These are phyloP conservation scores for Ogataea methanolica DNA, from an alignment of 805 yeast species.

Conservation along the genomic window DNA sequence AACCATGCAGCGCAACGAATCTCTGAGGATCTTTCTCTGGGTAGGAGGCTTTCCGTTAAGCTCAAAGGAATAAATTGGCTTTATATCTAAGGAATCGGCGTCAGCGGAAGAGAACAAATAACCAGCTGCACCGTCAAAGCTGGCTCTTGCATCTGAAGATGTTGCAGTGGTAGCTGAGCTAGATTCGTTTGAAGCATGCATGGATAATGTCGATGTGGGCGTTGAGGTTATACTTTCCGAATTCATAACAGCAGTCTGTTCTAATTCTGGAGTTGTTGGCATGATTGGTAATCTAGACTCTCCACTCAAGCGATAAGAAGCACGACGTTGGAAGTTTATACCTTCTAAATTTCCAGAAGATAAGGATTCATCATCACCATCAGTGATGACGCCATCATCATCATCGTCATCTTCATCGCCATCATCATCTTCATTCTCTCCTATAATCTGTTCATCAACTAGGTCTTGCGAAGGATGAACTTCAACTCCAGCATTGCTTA, in stretches of 20 bases:
- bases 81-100: neutral
- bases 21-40: constrained; percentile 25
- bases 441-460: neutral
- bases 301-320: neutral
- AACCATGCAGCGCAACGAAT: constrained; percentile 32
- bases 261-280: too few species aligned
- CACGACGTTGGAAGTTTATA: neutral
- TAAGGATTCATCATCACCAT: neutral
- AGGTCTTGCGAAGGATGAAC: neutral
- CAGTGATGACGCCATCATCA: constrained; percentile 3
- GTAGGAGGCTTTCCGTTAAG: constrained; percentile 11
- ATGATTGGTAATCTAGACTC: too few species aligned
- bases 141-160: constrained; percentile 6
- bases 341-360: constrained; percentile 1
- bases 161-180: constrained; percentile 7
- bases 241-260: too few species aligned
- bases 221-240: too few species aligned
- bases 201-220: neutral
- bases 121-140: neutral
- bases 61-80: too few species aligned
- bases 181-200: neutral
- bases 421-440: neutral
- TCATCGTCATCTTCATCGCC: constrained; percentile 32
- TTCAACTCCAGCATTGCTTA: too few species aligned
- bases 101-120: neutral